Conservation (phyloP, 345 rosid genomes). For the Syzygium jambos region DNA sequence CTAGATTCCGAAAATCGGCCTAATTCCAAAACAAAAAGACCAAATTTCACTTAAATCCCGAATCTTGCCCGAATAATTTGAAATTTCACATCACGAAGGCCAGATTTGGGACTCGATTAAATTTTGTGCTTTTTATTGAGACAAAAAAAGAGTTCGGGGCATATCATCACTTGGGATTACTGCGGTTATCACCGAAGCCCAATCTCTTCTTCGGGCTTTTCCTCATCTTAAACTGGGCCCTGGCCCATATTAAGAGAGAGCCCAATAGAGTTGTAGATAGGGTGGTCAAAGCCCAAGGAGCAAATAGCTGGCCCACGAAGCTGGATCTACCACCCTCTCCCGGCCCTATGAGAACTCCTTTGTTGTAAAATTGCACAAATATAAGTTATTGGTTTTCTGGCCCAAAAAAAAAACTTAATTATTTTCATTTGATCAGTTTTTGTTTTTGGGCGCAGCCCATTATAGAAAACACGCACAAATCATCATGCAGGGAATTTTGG, state of each 20-base stretch:
- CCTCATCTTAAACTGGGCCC: neutral
- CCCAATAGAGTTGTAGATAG: neutral
- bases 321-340: neutral
- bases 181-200: neutral
- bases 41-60: no score
- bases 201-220: neutral
- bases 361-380: neutral
- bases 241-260: no score
- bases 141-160: no score
- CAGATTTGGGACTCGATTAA: no score
- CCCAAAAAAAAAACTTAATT: neutral
- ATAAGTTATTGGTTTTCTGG: neutral
- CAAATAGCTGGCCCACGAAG: neutral
- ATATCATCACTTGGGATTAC: neutral
- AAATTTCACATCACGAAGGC: no score
- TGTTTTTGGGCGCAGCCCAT: neutral
- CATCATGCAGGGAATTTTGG: neutral
- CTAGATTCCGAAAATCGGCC: neutral
- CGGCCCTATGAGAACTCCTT: neutral
- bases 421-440: neutral
- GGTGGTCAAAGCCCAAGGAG: neutral
- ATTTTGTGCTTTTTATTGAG: no score
- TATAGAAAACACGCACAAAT: no score
- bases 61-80: no score
- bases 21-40: no score